Conservation (phyloP, 106 monocot species). For the Phalaenopsis aphrodite region DNA sequence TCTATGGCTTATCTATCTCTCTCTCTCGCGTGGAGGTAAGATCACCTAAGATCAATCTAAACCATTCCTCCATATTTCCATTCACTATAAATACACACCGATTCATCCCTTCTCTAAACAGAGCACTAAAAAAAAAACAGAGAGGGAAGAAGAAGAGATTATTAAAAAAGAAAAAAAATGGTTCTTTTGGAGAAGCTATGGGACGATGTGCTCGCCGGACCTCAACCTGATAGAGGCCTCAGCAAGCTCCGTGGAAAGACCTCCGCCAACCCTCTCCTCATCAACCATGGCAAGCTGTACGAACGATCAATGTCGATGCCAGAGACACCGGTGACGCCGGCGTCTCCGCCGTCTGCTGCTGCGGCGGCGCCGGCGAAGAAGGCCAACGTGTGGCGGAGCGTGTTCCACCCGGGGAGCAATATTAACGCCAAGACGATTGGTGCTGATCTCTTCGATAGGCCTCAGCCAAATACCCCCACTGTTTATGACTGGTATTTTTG, state of each 20-base stretch:
- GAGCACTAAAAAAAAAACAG: background rate
- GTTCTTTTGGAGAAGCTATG: slow-evolving; percentile 81
- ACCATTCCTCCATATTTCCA: background rate
- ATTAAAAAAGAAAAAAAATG: slow-evolving; percentile 1
- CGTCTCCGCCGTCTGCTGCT: slow-evolving; percentile 8
- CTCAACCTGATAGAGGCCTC: slow-evolving; percentile 73
- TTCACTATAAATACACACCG: background rate
- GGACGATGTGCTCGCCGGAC: slow-evolving; percentile 90
- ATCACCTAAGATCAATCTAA: background rate
- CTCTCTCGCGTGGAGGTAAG: background rate
- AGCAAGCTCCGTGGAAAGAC: slow-evolving; percentile 51
- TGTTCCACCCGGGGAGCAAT: slow-evolving; percentile 93
- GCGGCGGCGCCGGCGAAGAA: background rate
- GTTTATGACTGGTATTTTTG: slow-evolving; percentile 83
- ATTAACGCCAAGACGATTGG: slow-evolving; percentile 59
- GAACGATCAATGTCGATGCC: slow-evolving; percentile 31
- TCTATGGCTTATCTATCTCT: too few species aligned
- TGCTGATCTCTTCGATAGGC: slow-evolving; percentile 60
- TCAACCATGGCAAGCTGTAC: slow-evolving; percentile 17
- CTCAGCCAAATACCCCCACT: slow-evolving; percentile 87
- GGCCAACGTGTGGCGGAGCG: slow-evolving; percentile 88
- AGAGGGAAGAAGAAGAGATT: background rate
- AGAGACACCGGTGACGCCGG: slow-evolving; percentile 11
- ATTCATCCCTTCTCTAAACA: background rate
- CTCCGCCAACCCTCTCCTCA: slow-evolving; percentile 19